Evolutionary conservation across 768 basidiomycete species (phyloP), one percentile per base, ranked within the genome.

Genomic region (Macrolepiota dolichaula): DNA sequence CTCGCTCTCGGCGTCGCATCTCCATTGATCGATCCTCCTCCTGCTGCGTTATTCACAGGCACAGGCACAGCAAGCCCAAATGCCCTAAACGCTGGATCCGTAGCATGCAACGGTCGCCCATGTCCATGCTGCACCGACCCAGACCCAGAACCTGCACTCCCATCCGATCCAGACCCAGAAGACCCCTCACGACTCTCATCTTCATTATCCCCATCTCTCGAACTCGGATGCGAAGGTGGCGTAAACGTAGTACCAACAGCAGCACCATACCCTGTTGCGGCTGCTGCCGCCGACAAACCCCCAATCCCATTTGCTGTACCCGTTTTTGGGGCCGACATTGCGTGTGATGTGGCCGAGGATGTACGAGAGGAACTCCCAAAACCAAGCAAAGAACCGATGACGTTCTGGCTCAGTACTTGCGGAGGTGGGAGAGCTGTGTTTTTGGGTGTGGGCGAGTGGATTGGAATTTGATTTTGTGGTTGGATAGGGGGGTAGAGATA

Each of bases 321-420:
- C n/a, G n/a, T n/a, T n/a, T n/a, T n/a, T n/a, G n/a, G n/a, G n/a
- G n/a, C 44, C 10, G 51, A 66, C 68, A 62, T 69, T 73, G 38
- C 67, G 66, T 17, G 67, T 37, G 54, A 78, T n/a, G 77, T 74
- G 19, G 69, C 79, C 44, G 75, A 80, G 9, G 77, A 65, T 2
- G 77, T 69, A 3, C 79, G 77, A 15, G 77, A n/a, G n/a, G n/a
- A 75, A 3, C 77, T 78, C 4, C 76, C 74, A 12, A 87, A 74
- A 3, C 89, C 88, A 2, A 90, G 76, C 9, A 92, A 78, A 2
- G 81, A 77, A 1, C 83, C 83, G 38, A 90, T 84, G 40, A 91
- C 89, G 57, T 89, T 84, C 68, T 88, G 85, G 55, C 84, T 86
- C 49, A 92, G 81, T 19, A 91, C 80, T 68, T 90, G 88, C 0